A percentile compares a stretch with the other conserved stretches of the same genome.
These are phyloP conservation scores for Tolypocladium ovalisporum DNA, from an alignment of 2,329 filamentous ascomycete species.

Conservation along the genomic window DNA sequence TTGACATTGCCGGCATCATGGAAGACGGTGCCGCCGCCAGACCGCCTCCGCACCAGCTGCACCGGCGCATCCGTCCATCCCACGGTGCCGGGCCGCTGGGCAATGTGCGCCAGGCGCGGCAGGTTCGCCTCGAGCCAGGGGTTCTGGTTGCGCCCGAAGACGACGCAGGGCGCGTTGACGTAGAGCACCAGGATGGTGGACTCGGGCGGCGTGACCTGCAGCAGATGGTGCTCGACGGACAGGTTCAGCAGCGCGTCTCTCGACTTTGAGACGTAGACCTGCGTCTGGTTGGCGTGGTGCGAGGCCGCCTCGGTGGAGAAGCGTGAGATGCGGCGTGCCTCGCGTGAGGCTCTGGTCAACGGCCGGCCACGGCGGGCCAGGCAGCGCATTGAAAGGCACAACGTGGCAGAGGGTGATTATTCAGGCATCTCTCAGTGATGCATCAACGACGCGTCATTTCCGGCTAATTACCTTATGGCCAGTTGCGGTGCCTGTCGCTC, in stretches of 20 bases:
- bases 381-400: background rate
- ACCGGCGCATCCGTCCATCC: slow-evolving; percentile 20
- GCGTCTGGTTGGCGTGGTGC: slow-evolving; percentile 36
- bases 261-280: slow-evolving; percentile 62
- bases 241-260: slow-evolving; percentile 80
- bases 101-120: slow-evolving; percentile 33
- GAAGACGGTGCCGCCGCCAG: slow-evolving; percentile 87
- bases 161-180: slow-evolving; percentile 73
- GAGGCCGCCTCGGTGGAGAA: slow-evolving; percentile 28
- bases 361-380: slow-evolving; percentile 1
- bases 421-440: background rate
- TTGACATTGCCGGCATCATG: slow-evolving; percentile 92
- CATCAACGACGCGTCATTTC: background rate
- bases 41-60: slow-evolving; percentile 68
- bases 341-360: background rate
- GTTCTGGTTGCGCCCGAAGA: slow-evolving; percentile 95
- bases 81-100: slow-evolving; percentile 9
- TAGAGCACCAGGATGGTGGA: slow-evolving; percentile 81
- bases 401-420: background rate
- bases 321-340: background rate
- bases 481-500: background rate
- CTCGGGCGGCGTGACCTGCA: slow-evolving; percentile 60
- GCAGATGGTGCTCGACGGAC: slow-evolving; percentile 82
- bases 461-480: background rate
- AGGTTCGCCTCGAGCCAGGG: slow-evolving; percentile 90